Evolutionary conservation across 2,329 filamentous ascomycete genomes (phyloP).

Genomic region (Penicillium sp.): DNA sequence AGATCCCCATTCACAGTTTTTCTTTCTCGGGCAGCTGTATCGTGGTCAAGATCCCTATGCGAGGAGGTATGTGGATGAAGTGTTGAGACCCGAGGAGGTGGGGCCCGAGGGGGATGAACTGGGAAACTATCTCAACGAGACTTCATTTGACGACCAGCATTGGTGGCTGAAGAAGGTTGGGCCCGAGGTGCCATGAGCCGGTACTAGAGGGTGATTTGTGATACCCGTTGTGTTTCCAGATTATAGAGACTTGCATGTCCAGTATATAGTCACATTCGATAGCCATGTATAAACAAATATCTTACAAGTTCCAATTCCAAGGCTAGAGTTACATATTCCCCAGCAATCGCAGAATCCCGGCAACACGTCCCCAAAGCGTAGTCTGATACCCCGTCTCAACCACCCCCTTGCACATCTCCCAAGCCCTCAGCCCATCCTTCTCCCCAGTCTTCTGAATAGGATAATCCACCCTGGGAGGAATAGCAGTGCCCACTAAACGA

Average conservation of each 20-base stretch:
- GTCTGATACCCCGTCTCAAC: slow-evolving; percentile 46
- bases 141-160: slow-evolving; percentile 8
- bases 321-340: slow-evolving; percentile 39
- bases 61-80: slow-evolving; percentile 28
- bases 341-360: slow-evolving; percentile 37
- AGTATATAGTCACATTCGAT: not conserved
- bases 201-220: not conserved
- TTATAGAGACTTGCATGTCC: not conserved
- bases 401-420: slow-evolving; percentile 48
- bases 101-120: slow-evolving; percentile 12
- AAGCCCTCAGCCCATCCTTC: slow-evolving; percentile 57
- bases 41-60: too few relatives aligned
- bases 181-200: not conserved
- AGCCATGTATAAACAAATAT: not conserved
- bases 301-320: slow-evolving; percentile 1
- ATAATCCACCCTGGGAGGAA: slow-evolving; percentile 75
- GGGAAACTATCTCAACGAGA: slow-evolving; percentile 26
- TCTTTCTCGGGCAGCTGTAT: slow-evolving; percentile 23
- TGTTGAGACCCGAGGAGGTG: slow-evolving; percentile 21
- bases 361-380: slow-evolving; percentile 39
- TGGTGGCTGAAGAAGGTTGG: not conserved
- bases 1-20: too few relatives aligned
- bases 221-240: too few relatives aligned
- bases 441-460: slow-evolving; percentile 63
- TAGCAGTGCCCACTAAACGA: slow-evolving; percentile 60